Evolutionary conservation across 2,329 filamentous ascomycete genomes (phyloP).

Genomic region (Trichoderma breve): DNA sequence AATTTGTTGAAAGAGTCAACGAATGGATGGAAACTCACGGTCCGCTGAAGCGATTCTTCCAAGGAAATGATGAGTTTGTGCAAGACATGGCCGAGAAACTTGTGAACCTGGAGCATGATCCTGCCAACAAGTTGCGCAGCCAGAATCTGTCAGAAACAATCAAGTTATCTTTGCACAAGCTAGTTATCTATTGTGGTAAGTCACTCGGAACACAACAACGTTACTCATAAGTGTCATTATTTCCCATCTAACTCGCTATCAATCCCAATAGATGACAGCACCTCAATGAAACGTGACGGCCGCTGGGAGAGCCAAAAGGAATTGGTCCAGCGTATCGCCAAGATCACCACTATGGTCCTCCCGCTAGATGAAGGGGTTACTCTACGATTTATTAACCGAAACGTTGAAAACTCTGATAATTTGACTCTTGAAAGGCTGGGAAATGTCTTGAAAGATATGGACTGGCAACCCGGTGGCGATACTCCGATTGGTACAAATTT

Average conservation of each 20-base stretch:
- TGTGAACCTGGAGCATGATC: neutral
- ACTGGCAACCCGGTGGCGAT: neutral
- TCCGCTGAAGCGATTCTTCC: neutral
- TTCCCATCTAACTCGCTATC: neutral
- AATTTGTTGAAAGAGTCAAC: neutral
- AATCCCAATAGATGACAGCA: neutral
- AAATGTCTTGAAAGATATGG: neutral
- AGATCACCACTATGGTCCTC: neutral
- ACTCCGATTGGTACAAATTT: neutral
- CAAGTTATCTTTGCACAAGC: neutral
- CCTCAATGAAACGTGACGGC: neutral
- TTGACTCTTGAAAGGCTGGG: neutral
- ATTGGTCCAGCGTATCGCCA: neutral
- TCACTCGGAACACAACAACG: neutral
- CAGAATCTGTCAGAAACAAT: neutral
- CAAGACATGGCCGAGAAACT: neutral
- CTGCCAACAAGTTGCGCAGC: neutral
- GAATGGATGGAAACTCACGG: neutral
- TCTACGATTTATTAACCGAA: neutral
- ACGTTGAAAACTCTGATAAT: neutral
- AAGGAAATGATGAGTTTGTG: neutral
- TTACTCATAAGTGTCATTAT: neutral
- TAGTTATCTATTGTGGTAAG: neutral
- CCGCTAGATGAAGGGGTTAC: neutral
- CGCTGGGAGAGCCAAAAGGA: slow-evolving; percentile 5